A percentile compares a stretch with the other conserved stretches of the same genome.
phyloP scores from a whole-genome alignment of 805 yeast genomes.

The Starmerella ratchasimensis region DNA sequence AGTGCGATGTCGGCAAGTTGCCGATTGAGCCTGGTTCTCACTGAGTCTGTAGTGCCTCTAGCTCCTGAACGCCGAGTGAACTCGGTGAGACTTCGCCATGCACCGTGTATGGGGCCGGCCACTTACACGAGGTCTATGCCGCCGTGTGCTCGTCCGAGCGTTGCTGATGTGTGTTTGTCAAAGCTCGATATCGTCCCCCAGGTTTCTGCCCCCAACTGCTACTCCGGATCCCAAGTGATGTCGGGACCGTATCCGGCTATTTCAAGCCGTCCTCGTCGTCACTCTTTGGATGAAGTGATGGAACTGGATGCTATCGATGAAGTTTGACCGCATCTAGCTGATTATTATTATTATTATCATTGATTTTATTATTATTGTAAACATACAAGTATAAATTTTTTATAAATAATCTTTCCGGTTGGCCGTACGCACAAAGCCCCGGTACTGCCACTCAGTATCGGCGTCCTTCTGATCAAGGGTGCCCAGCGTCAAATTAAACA shows the following conservation, averaged over 20 bases:
- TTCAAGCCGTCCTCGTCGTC: neutral
- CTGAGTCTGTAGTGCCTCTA: no score
- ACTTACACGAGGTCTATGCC: no score
- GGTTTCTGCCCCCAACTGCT: constrained; percentile 10
- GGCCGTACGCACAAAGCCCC: constrained; percentile 90
- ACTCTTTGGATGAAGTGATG: neutral
- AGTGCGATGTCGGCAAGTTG: no score
- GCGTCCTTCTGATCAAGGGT: constrained; percentile 92
- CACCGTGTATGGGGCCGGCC: no score
- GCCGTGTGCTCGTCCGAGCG: no score
- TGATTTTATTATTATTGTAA: neutral
- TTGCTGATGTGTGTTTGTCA: no score
- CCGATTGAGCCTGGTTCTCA: no score
- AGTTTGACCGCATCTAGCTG: neutral
- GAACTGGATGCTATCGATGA: neutral
- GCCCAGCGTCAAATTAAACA: constrained; percentile 78
- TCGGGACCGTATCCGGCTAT: constrained; percentile 12
- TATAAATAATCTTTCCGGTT: constrained; percentile 80
- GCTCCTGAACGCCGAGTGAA: no score
- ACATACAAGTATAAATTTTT: neutral
- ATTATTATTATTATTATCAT: no score
- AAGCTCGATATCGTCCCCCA: no score
- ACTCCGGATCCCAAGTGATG: constrained; percentile 7
- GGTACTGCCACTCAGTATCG: constrained; percentile 91
- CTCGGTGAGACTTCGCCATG: no score